Base-by-base conservation (phyloP, 2,329 filamentous ascomycete species). In the Exophiala dermatitidis region DNA sequence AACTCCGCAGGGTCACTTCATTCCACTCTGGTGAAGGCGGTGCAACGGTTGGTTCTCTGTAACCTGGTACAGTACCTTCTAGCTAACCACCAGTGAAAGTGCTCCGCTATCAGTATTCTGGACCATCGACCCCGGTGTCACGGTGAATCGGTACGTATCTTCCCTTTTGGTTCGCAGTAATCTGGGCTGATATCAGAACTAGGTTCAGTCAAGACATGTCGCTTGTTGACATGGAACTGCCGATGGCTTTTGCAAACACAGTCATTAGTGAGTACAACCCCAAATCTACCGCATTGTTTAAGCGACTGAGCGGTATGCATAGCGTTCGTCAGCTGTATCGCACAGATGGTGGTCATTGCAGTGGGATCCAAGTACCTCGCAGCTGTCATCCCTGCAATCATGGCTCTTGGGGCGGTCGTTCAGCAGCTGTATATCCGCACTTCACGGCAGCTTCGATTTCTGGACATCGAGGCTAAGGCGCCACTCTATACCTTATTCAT, bases 401-500 rank as follows among this genome's bases (percentile, higher is more conserved):
- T 73, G 5, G 65, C 62, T 0, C 56, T 74, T 0, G 55, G 82
- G 0, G 83, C 75, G 50, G 54, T 70, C 1, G 65, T 83, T 0
- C 80, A 83, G 56, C 76, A 71, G 48, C 73, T 81, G 46, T 84
- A 84, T 59, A 71, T 84, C 1, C 72, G 77, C 0, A 84, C 81
- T 0, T 83, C 80, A 0, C 69, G 80, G 0, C 81, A 84, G 63
- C 64, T 85, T 5, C 73, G 81, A 46, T 71, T 82, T 19, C 65
- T 85, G 7, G 81, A 84, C 43, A 72, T 85, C 1, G 82, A 85
- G 63, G 74, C 77, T 1, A 83, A 84, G 58, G 76, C 76, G 0
- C 80, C 80, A 0, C 67, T 83, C 0, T 82, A 79, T 67, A 77
- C 72, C 10, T 70, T 82, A 54, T 83, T 82, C 58, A 70, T 76